A percentile compares a stretch with the other conserved stretches of the same genome.
These are phyloP conservation scores for Cyclocybe aegerita DNA, from an alignment of 768 basidiomycete species.

Conservation along the genomic window DNA sequence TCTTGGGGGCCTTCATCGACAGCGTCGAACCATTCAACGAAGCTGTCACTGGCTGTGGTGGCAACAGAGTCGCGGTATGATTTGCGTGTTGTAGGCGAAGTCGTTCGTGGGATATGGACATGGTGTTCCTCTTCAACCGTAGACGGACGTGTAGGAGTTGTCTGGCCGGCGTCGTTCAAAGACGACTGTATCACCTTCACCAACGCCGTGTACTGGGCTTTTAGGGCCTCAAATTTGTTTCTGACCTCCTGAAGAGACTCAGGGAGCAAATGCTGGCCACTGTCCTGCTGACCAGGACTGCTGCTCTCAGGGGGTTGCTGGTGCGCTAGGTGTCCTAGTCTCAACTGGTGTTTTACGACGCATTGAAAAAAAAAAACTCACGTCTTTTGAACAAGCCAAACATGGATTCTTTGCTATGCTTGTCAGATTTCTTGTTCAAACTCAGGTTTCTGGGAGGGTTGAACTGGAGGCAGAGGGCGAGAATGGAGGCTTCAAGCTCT, in stretches of 20 bases:
- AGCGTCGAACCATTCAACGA: conserved; percentile 79
- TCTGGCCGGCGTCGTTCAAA: conserved; percentile 24
- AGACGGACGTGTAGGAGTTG: conserved; percentile 31
- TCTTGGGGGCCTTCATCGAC: conserved; percentile 70
- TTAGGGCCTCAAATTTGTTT: conserved; percentile 50
- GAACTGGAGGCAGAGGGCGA: conserved; percentile 39
- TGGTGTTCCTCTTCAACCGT: conserved; percentile 50
- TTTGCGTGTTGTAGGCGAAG: conserved; percentile 27
- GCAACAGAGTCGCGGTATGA: conserved; percentile 46
- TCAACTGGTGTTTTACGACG: background rate
- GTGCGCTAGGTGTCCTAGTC: conserved; percentile 7
- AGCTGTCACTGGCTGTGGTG: conserved; percentile 49
- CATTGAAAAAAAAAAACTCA: conserved; percentile 25
- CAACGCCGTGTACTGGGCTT: conserved; percentile 57
- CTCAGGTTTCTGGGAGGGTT: conserved; percentile 33
- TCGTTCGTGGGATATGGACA: conserved; percentile 4
- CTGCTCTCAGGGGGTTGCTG: conserved; percentile 14
- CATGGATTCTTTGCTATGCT: conserved; percentile 44
- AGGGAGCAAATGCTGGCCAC: conserved; percentile 9
- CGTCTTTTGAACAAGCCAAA: conserved; percentile 68
- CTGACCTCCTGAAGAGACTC: conserved; percentile 42
- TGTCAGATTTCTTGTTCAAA: conserved; percentile 48
- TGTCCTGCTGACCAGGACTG: conserved; percentile 7
- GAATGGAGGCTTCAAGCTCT: conserved; percentile 56
- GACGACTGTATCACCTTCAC: conserved; percentile 39